Evolutionary conservation across 352 stramenopile species (phyloP).

Genomic region (Thraustotheca clavata): DNA sequence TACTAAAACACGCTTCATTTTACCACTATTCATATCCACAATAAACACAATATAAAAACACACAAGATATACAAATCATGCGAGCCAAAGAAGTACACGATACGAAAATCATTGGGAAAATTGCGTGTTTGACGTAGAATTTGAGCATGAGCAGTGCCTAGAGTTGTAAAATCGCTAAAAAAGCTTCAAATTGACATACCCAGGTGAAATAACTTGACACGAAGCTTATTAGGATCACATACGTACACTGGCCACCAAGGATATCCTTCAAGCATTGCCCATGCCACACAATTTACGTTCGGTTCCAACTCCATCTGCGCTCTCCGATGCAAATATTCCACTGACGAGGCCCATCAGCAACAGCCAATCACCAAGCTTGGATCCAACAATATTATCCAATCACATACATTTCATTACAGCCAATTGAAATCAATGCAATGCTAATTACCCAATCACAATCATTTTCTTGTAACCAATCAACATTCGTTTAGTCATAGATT

Average conservation of each 20-base stretch:
- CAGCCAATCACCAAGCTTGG: too few relatives aligned
- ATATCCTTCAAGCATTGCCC: constrained; percentile 79
- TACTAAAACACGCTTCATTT: constrained; percentile 56
- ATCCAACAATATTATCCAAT: too few relatives aligned
- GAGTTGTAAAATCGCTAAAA: neutral
- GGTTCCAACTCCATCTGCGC: neutral
- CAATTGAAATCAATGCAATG: too few relatives aligned
- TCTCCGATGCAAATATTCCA: neutral
- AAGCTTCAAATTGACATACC: constrained; percentile 30
- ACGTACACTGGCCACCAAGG: constrained; percentile 84
- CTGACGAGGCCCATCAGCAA: too few relatives aligned
- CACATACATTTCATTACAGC: too few relatives aligned
- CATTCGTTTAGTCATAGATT: too few relatives aligned
- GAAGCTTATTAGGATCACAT: constrained; percentile 70
- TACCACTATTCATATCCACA: constrained; percentile 16
- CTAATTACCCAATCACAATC: too few relatives aligned
- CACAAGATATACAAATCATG: constrained; percentile 59
- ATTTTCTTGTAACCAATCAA: too few relatives aligned
- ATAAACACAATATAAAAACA: neutral
- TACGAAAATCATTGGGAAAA: constrained; percentile 54
- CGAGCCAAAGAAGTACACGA: constrained; percentile 83
- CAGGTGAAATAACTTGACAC: constrained; percentile 48
- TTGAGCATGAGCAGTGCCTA: constrained; percentile 47
- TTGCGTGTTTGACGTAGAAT: constrained; percentile 68
- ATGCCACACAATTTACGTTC: constrained; percentile 42